A percentile compares a stretch with the other conserved stretches of the same genome.
phyloP scores from a whole-genome alignment of 140 eudicot species.

The Flaveria floridana region DNA sequence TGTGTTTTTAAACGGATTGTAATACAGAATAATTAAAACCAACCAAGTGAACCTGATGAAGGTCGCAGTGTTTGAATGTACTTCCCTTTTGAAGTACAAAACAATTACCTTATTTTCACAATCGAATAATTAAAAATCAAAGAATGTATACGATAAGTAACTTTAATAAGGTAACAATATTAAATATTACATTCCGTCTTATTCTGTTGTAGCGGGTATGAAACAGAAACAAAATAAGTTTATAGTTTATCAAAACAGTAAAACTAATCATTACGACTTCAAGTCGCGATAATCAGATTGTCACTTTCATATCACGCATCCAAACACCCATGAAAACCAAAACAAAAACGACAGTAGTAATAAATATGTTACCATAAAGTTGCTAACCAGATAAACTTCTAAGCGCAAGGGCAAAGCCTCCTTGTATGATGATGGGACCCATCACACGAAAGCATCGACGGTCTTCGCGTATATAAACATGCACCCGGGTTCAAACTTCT shows the following conservation, averaged over 20 bases:
- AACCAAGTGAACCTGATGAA: neutral
- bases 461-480: slow-evolving; percentile 60
- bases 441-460: slow-evolving; percentile 64
- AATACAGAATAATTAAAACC: neutral
- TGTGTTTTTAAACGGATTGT: neutral
- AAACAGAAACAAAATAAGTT: neutral
- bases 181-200: neutral
- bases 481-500: slow-evolving; percentile 78
- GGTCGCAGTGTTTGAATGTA: neutral
- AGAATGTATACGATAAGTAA: neutral
- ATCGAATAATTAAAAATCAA: neutral
- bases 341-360: neutral
- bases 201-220: neutral
- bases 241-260: neutral
- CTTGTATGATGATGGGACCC: slow-evolving; percentile 76
- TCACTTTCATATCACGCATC: neutral
- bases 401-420: slow-evolving; percentile 96
- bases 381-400: slow-evolving; percentile 27
- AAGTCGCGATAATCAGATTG: neutral
- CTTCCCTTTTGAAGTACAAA: neutral
- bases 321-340: neutral
- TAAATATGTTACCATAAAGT: slow-evolving; percentile 20
- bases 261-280: neutral
- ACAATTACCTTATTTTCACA: neutral
- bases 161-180: neutral